Evolutionary conservation across 345 rosid species (phyloP).

Genomic region (Euphorbia tirucalli): DNA sequence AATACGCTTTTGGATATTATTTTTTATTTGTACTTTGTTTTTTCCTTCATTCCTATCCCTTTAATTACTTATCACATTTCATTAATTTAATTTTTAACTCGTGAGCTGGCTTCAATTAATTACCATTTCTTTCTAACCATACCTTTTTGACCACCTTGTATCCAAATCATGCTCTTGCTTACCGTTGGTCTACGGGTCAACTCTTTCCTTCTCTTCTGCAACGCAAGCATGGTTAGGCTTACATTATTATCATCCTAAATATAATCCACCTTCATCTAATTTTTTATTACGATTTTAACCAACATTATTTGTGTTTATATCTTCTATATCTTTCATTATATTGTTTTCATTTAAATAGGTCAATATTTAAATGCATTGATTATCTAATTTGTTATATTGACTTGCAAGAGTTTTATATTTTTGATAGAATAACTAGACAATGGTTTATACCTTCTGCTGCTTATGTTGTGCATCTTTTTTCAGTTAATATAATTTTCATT

Average conservation of each 20-base stretch:
- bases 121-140: neutral
- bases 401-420: too few species aligned
- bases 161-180: neutral
- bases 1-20: neutral
- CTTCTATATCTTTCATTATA: too few species aligned
- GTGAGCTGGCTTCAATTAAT: neutral
- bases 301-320: too few species aligned
- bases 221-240: conserved; percentile 14
- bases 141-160: conserved; percentile 3
- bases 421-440: too few species aligned
- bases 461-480: too few species aligned
- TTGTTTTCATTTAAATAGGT: too few species aligned
- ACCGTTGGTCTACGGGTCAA: conserved; percentile 17
- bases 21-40: neutral
- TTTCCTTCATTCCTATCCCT: conserved; percentile 1
- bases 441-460: too few species aligned
- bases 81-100: neutral
- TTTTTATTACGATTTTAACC: too few species aligned
- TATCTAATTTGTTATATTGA: too few species aligned
- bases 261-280: neutral
- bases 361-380: too few species aligned
- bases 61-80: neutral
- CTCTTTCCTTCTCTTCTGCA: neutral
- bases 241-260: neutral
- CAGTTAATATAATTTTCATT: too few species aligned